Evolutionary conservation across 2,329 filamentous ascomycete genomes (phyloP), one percentile per base, ranked within the genome.

Genomic region (Neofusicoccum umdonicola): DNA sequence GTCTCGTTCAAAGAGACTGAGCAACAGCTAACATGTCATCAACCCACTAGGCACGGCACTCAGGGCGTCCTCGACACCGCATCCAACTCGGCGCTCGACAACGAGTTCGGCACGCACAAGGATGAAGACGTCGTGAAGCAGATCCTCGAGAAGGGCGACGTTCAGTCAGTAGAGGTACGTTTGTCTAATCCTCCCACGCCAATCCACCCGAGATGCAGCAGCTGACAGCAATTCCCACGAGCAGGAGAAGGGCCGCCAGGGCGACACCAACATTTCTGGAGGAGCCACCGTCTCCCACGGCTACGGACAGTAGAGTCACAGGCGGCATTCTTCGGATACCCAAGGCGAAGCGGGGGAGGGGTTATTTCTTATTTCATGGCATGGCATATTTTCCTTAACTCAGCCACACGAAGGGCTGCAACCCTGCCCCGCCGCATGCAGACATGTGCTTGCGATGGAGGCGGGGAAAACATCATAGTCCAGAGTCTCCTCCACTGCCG

Each of bases 71-170:
- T 90, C 48, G 90, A 97, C 74, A 80, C 82, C 9, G 93, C 93
- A 8, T 90, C 91, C 70, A 91, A 96, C 69, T 79, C 83, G 48
- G 83, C 83, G 52, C 84, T 99, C 4, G 89, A 95, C 73, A 90
- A 88, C 70, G 93, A 98, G 81, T 99, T 99, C 71, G 92, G 91
- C 70, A 94, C 92, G 13, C 80, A 84, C 70, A 83, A 88, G 63
- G 89, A 92, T 27, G 93, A 97, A 7, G 90, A 94, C 0, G 88
- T 90, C 66, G 89, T 98, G 73, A 87, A 87, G 80, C 82, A 87
- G 80, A 97, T 99, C 68, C 82, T 98, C 47, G 85, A 92, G 80
- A 86, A 87, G 76, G 94, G 94, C 22, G 82, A 82, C 15, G 76
- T 89, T 63, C 89, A 95, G 79, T 84, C 87, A 72, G 75, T 76